Evolutionary conservation across 2,329 filamentous ascomycete genomes (phyloP).

Genomic region (Aspergillus felis): DNA sequence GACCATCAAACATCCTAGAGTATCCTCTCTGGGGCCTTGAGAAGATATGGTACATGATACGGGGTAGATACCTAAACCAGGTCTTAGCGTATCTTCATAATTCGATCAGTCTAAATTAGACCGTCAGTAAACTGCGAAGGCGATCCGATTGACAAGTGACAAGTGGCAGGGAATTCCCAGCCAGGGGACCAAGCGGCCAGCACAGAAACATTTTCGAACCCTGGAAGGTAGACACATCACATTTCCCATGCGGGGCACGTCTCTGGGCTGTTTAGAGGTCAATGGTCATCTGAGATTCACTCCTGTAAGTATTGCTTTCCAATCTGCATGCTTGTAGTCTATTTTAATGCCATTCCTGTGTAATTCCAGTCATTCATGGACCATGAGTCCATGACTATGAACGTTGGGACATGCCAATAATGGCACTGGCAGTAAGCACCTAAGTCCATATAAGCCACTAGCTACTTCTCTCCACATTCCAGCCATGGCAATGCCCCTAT

Average conservation of each 20-base stretch:
- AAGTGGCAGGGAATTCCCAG: background rate
- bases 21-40: background rate
- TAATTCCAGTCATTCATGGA: too few relatives aligned
- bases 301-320: too few relatives aligned
- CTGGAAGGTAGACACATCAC: background rate
- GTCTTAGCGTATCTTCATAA: background rate
- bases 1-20: background rate
- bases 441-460: background rate
- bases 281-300: too few relatives aligned
- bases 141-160: background rate
- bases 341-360: too few relatives aligned
- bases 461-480: slow-evolving; percentile 8
- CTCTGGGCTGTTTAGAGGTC: too few relatives aligned
- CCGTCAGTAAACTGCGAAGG: background rate
- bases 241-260: background rate
- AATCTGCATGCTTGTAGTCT: too few relatives aligned
- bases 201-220: background rate
- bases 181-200: background rate
- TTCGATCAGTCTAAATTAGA: background rate
- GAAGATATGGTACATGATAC: background rate
- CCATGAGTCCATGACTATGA: too few relatives aligned
- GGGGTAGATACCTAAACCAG: background rate
- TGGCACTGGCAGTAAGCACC: background rate
- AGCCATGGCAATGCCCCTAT: slow-evolving; percentile 12
- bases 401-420: too few relatives aligned